Evolutionary conservation across 371 early-diverging fungal species (phyloP).

Genomic region (Haplosporangium sp.): DNA sequence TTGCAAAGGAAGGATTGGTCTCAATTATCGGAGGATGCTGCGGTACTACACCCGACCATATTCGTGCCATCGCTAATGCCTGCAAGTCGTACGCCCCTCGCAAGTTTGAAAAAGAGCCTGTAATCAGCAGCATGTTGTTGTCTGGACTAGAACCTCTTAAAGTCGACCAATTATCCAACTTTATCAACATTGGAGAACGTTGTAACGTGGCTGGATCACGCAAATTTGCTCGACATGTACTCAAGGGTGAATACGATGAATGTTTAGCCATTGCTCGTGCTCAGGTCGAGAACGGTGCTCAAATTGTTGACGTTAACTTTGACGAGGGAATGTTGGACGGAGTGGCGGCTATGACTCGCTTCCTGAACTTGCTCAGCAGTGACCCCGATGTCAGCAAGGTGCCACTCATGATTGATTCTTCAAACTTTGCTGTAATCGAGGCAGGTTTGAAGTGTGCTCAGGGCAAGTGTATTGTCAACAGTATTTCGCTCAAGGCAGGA

Average conservation of each 20-base stretch:
- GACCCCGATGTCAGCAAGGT: slow-evolving; percentile 92
- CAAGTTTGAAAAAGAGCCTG: slow-evolving; percentile 70
- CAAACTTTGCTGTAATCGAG: slow-evolving; percentile 96
- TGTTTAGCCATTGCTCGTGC: slow-evolving; percentile 91
- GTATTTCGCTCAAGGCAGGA: slow-evolving; percentile 94
- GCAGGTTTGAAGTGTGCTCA: slow-evolving; percentile 95
- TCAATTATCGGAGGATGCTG: slow-evolving; percentile 97
- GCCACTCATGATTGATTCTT: slow-evolving; percentile 95
- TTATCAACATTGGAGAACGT: slow-evolving; percentile 95
- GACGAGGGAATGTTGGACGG: slow-evolving; percentile 97
- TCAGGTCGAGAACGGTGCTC: slow-evolving; percentile 95
- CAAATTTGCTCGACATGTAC: slow-evolving; percentile 91
- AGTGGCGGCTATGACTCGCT: slow-evolving; percentile 90
- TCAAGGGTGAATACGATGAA: slow-evolving; percentile 92
- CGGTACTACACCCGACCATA: slow-evolving; percentile 95
- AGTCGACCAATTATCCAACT: slow-evolving; percentile 83
- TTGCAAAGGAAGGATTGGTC: slow-evolving; percentile 90
- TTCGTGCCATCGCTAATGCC: slow-evolving; percentile 87
- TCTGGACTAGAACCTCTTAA: slow-evolving; percentile 88
- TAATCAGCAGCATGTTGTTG: slow-evolving; percentile 76
- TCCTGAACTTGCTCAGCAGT: slow-evolving; percentile 92
- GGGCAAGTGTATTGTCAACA: slow-evolving; percentile 97
- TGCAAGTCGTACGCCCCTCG: slow-evolving; percentile 83
- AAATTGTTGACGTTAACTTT: slow-evolving; percentile 94
- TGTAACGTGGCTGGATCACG: slow-evolving; percentile 96